These are phyloP conservation scores for Solanum appendiculatum DNA, from an alignment of 257 asterid species.

Conservation along the genomic window DNA sequence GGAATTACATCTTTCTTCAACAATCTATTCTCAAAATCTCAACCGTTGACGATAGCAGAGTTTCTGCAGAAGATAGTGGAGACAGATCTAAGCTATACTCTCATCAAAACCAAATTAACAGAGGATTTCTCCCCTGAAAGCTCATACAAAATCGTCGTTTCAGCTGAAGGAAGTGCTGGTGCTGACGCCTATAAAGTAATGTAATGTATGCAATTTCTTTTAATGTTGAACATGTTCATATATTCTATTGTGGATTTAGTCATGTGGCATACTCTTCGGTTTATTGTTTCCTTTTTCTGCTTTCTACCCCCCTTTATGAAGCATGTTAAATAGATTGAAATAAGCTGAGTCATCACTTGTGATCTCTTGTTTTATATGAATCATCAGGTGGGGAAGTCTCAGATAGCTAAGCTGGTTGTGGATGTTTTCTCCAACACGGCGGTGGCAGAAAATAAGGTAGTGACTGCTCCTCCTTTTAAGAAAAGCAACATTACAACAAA, in stretches of 20 bases:
- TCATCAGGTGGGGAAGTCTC: conserved; percentile 58
- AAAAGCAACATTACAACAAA: not conserved
- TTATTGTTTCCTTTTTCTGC: not conserved
- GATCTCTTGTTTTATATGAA: not conserved
- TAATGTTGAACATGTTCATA: not conserved
- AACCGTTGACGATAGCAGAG: conserved; percentile 52
- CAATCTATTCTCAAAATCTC: conserved; percentile 60
- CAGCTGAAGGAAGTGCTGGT: conserved; percentile 59
- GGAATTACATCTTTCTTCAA: conserved; percentile 79
- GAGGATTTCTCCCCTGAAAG: conserved; percentile 82
- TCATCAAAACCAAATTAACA: conserved; percentile 56
- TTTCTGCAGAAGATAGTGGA: conserved; percentile 57
- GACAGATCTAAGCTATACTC: conserved; percentile 71
- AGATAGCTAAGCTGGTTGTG: conserved; percentile 83
- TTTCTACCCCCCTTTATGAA: not conserved
- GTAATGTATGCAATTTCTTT: conserved; percentile 79
- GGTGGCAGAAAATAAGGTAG: conserved; percentile 84
- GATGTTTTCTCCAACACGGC: conserved; percentile 76
- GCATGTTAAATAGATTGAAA: not conserved
- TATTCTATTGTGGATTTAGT: not conserved
- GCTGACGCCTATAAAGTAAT: conserved; percentile 89
- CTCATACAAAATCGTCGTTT: conserved; percentile 58
- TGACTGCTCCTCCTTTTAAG: not conserved
- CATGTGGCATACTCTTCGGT: not conserved
- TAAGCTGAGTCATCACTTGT: not conserved